phyloP scores from a whole-genome alignment of 306 rosid genomes.

The Pyrus communis region DNA sequence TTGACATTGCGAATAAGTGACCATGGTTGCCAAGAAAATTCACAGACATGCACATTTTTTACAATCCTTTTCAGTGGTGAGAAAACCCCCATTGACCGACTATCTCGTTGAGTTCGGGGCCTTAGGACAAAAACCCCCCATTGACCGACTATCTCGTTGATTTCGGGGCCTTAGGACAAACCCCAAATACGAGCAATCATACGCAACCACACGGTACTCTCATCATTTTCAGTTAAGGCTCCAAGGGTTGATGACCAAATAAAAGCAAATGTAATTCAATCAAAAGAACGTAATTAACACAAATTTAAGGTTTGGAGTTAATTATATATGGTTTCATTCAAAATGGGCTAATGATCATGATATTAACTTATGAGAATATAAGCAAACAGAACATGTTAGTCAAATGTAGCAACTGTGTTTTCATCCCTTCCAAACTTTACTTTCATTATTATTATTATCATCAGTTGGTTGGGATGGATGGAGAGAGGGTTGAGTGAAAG shows the following conservation, averaged over 20 bases:
- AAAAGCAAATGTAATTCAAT: not conserved
- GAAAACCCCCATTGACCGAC: not conserved
- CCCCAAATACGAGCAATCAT: not conserved
- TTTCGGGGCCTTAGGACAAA: not conserved
- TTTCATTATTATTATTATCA: not conserved
- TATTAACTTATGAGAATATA: not conserved
- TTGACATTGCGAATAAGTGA: conserved; percentile 12
- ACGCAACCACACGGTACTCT: not conserved
- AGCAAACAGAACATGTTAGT: not conserved
- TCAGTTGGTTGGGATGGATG: not conserved
- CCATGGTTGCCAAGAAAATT: conserved; percentile 7
- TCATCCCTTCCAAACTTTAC: not conserved
- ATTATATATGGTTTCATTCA: not conserved
- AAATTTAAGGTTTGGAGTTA: not conserved
- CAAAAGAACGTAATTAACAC: not conserved
- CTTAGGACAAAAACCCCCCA: not conserved
- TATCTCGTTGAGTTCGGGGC: not conserved
- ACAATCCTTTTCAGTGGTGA: not conserved
- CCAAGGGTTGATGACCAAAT: not conserved
- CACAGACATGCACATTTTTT: not conserved
- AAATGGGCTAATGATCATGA: not conserved
- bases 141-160: not conserved
- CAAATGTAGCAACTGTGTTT: not conserved
- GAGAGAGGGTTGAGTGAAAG: conserved; percentile 1
- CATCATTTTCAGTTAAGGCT: not conserved